Base-by-base conservation (phyloP, 805 yeast genomes). In the Metschnikowia lachancei region DNA sequence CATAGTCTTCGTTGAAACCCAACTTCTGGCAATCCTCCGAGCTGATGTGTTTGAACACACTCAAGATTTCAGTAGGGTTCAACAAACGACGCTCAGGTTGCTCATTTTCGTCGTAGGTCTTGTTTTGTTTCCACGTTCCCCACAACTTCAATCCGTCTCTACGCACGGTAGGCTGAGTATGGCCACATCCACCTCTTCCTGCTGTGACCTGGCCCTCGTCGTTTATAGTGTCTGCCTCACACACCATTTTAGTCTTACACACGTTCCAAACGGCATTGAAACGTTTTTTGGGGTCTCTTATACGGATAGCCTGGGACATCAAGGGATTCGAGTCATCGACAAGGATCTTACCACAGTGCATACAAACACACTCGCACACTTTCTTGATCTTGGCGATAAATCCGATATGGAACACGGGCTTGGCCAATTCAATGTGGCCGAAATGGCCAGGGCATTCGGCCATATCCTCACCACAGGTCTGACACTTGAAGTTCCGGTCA, bases 381-480 rank as follows among this genome's bases (percentile, higher is more conserved):
- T 94, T 94, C 65, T 94, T 94, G 61, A 94, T 92, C 64, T 88
- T 92, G 39, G 95, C 80, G 60, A 94, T 82, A 68, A 89, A 94
- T n/a, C 96, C 99, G 66, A 94, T 89, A 67, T 94, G 99, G 71
- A 94, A 94, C 32, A 94, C 99, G 12, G 99, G 99, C 65, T 92
- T 94, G 30, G 99, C 98, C 55, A 94, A 77, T 65, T 94, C 99
- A 51, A 94, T 94, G 64, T 94, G 99, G 57, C 99, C 99, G 70
- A 94, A 94, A 73, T 94, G 99, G 50, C 99, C 99, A 0, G 98
- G 98, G 70, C 99, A 94, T 66, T 94, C 98, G 50, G 92, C 88
- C 97, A 94, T 94, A 59, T 92, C 97, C 68, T 94, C 99, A 61
- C 97, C 95, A 77, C 99, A 94, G 19, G 99, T 94, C 75, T 92